Base-by-base conservation (phyloP, 2,329 filamentous ascomycete species). In the Exophiala calicioides region DNA sequence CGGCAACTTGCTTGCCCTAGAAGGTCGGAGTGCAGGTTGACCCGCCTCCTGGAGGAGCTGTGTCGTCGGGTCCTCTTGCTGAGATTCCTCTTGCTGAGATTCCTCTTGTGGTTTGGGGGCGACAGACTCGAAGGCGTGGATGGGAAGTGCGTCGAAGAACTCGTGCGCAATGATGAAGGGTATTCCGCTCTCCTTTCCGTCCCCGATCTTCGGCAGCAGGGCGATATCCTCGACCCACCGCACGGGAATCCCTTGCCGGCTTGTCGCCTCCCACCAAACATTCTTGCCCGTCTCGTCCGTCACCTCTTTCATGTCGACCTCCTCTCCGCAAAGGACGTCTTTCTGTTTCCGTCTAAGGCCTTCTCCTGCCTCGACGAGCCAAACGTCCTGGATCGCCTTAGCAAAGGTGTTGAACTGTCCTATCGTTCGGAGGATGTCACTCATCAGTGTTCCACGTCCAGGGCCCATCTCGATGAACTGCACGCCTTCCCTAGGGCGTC, bases 141-240 rank as follows among this genome's bases (percentile, higher is more conserved):
- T 96, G 24, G 93, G 93, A 1, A 98, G 82, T 2, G 93, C 93
- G 60, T 98, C 93, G 71, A 98, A 98, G 75, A 98, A 97, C 65
- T 98, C 93, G 66, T 98, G 93, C 3, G 93, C 93, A 37, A 97
- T 81, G 51, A 98, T 95, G 67, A 97, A 94, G 1, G 93, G 91
- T 16, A 84, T 87, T 63, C 86, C 87, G 15, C 78, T 76, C 16
- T 81, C 33, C 15, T 13, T 36, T 13, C 15, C 69, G 51, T 80
- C 82, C 73, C 58, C 68, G 86, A 82, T 76, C 57, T 80, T 78
- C 0, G 89, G 88, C 13, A 95, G 78, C n/a, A 89, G 80, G 56
- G 87, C 82, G 61, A 95, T 85, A 55, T 90, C 88, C 65, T 97
- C 89, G 8, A 88, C 85, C 93, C 93, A 98, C 26, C 55, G 45